Percentiles rank a stretch among this genome's conserved stretches.
Conservation (phyloP, 2,329 filamentous ascomycete species). For the Exophiala mesophila region DNA sequence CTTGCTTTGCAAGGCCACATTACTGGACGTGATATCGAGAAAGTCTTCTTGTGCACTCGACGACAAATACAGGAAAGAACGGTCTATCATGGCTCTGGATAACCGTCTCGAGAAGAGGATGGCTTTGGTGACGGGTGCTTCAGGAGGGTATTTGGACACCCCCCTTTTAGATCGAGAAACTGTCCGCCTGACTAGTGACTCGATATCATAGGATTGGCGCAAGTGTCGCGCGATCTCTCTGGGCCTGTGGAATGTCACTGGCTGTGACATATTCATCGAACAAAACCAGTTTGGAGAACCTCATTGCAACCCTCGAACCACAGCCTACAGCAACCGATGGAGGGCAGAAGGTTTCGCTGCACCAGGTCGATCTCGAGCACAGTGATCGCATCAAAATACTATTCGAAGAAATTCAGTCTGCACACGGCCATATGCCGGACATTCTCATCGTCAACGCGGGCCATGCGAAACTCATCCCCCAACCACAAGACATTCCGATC, state of each 20-base stretch:
- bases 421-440: constrained; percentile 54
- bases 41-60: too few relatives aligned
- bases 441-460: constrained; percentile 65
- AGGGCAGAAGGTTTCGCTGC: constrained; percentile 43
- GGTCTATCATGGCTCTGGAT: constrained; percentile 29
- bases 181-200: constrained; percentile 7
- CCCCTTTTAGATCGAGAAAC: too few relatives aligned
- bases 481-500: constrained; percentile 55
- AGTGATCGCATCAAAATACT: constrained; percentile 51
- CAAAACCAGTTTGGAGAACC: constrained; percentile 41
- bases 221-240: constrained; percentile 54
- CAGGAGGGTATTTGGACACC: constrained; percentile 49
- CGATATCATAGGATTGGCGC: constrained; percentile 48
- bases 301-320: constrained; percentile 39
- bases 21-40: too few relatives aligned
- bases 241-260: constrained; percentile 47
- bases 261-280: constrained; percentile 57
- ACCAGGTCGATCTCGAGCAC: constrained; percentile 55
- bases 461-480: constrained; percentile 55
- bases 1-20: too few relatives aligned
- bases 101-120: constrained; percentile 51
- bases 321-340: too few relatives aligned
- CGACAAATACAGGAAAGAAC: too few relatives aligned
- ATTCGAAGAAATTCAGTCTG: constrained; percentile 49
- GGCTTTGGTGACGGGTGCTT: constrained; percentile 58